Base-by-base conservation (phyloP, 169 alveolate genomes). In the Plasmodium falciparum region DNA sequence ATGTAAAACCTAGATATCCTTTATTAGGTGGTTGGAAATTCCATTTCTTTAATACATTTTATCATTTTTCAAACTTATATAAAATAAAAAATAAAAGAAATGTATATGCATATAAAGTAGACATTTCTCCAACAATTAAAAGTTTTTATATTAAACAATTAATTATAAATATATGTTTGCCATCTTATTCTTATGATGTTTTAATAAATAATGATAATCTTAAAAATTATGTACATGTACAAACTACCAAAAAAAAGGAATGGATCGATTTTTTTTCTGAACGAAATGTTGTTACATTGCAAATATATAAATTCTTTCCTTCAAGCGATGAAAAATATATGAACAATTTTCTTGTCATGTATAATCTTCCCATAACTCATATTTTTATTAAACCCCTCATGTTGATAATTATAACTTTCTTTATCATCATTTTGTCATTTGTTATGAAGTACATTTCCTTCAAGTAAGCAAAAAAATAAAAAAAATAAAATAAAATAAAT, bases 11-110 rank as follows among this genome's bases (percentile, higher is more conserved):
- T 26, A 92, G 95, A 59, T 93, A 72, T 26, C 95, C 95, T 56
- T 70, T 93, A 58, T 61, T 93, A 17, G 94, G 95, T 1, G 92
- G 92, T 2, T 93, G 95, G 95, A 89, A 75, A 71, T 39, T 89
- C 22, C 80, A 80, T 26, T 80, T 80, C 43, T 80, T n/a, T 50
- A 80, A 80, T 29, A 15, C 80, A 5, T 80, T 67, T 50, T 80
- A 65, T 33, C 90, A 80, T 80, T 17, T 52, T 15, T 80, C 90
- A 2, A 80, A 80, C 69, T 33, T 80, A 62, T 80, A 29, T 45
- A 58, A 39, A 80, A 20, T 67, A 52, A 80, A 80, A 62, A 80
- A 80, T 47, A 65, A 80, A 61, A 47, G 69, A 43, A 80, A 80
- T 67, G 66, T 52, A 52, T 80, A 80, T 80, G 78, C 90, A 17